Evolutionary conservation across 345 rosid genomes (phyloP), one percentile per base, ranked within the genome.

Genomic region (Boechera divaricarpa): DNA sequence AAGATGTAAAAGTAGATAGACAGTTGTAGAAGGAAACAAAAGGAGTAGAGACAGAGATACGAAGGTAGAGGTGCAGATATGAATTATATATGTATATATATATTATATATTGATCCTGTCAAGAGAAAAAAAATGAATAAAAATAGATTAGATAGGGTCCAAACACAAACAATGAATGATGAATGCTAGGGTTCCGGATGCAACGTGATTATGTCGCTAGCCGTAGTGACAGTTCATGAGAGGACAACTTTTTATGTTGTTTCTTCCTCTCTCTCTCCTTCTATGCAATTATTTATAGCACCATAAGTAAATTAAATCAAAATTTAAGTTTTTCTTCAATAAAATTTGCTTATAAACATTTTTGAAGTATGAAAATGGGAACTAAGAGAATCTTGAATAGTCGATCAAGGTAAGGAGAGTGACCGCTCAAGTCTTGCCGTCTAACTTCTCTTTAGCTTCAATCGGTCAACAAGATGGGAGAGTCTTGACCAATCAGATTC

Each of bases 171-270:
- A 73, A 73, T 79, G 82, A 79, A 73, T 73, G 70, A 73, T 79
- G 78, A 73, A 79, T 68, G 69, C 76, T 74, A 77, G 80, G 83
- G 75, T 83, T 78, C 83, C 80, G 77, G 80, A 60, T 55, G 74
- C 83, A 83, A 85, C 83, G 82, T 84, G 85, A 79, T 79, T 56
- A 74, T 81, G 85, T 84, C 83, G 70, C 77, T 63, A 77, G 78
- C 74, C 81, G 76, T 67, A 69, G 77, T 70, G 86, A 70, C 85
- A 84, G 58, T 81, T 77, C 83, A 85, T 57, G 80, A 80, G 78
- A 80, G 74, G 83, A 83, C 82, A 77, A 63, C 83, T 65, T 72
- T 21, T 77, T 61, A 63, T 76, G 80, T 79, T 83, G 79, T 73
- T 83, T 70, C 57, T 70, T 69, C 63, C 65, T 45, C 45, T 48